Evolutionary conservation across 768 basidiomycete species (phyloP).

Genomic region (Hypholoma sublateritium): DNA sequence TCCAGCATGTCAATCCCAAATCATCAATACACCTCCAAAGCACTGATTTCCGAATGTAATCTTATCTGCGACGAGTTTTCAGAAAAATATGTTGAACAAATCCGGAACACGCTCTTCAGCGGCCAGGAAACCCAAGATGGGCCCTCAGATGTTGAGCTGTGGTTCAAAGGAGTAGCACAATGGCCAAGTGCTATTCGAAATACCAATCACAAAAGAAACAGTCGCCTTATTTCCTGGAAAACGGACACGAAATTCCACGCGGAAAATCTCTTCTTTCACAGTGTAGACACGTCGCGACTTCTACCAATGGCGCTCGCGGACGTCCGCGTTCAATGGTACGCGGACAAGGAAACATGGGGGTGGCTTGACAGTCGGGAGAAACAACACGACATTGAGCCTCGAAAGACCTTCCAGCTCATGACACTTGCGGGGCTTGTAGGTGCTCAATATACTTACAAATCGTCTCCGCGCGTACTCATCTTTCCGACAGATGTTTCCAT

Average conservation of each 20-base stretch:
- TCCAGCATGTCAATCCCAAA: not conserved
- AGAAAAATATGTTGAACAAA: not conserved
- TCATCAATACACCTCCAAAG: not conserved
- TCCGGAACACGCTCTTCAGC: not conserved
- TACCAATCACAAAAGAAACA: conserved; percentile 5
- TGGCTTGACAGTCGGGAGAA: conserved; percentile 11
- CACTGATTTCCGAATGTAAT: conserved; percentile 1
- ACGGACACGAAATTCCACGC: conserved; percentile 11
- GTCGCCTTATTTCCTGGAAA: conserved; percentile 22
- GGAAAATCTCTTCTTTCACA: conserved; percentile 22
- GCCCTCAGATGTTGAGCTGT: conserved; percentile 4
- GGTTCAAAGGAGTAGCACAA: conserved; percentile 14
- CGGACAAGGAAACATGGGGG: conserved; percentile 14
- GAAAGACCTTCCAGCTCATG: not conserved
- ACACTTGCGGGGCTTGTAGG: conserved; percentile 7
- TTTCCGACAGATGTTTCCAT: conserved; percentile 17
- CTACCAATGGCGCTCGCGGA: conserved; percentile 22
- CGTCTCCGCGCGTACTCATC: not conserved
- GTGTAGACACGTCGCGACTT: conserved; percentile 21
- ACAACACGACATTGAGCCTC: not conserved
- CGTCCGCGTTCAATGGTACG: conserved; percentile 24
- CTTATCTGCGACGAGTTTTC: conserved; percentile 6
- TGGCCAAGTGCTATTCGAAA: conserved; percentile 8
- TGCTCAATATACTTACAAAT: not conserved
- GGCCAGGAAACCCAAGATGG: not conserved